phyloP scores from a whole-genome alignment of 352 stramenopile genomes.

The Halophytophthora batemanensis region DNA sequence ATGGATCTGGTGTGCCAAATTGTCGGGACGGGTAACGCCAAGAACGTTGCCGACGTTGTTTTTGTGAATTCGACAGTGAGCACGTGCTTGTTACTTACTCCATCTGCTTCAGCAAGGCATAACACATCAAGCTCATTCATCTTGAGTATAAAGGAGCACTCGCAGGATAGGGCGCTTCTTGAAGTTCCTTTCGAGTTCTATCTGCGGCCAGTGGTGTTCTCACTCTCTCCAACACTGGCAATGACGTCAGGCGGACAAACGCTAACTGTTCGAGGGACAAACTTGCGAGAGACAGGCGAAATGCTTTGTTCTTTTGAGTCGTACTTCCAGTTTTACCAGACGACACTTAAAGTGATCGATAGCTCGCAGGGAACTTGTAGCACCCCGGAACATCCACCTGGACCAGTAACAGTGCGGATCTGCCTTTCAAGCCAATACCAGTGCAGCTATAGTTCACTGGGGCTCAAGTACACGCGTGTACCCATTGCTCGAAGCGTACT shows the following conservation, averaged over 20 bases:
- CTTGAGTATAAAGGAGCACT: constrained; percentile 25
- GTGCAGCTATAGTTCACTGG: constrained; percentile 19
- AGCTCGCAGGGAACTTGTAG: constrained; percentile 26
- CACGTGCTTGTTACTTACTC: constrained; percentile 13
- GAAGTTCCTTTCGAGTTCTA: constrained; percentile 27
- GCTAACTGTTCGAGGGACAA: constrained; percentile 7
- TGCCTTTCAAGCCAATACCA: constrained; percentile 21
- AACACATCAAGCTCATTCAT: constrained; percentile 16
- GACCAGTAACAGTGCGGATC: constrained; percentile 25
- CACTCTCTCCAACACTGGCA: constrained; percentile 8
- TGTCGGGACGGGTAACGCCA: neutral
- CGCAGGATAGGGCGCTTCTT: constrained; percentile 18
- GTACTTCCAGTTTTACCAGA: constrained; percentile 19
- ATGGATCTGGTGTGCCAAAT: constrained; percentile 21
- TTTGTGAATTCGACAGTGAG: constrained; percentile 7
- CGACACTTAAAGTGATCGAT: constrained; percentile 28
- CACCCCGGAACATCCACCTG: constrained; percentile 22
- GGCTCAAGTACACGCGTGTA: constrained; percentile 9
- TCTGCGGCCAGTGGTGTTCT: constrained; percentile 6
- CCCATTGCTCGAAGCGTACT: constrained; percentile 10
- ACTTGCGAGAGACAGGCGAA: constrained; percentile 7
- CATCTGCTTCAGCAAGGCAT: neutral
- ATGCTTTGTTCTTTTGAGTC: constrained; percentile 21
- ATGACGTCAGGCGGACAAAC: constrained; percentile 13
- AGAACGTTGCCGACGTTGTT: neutral